Evolutionary conservation across 2,329 filamentous ascomycete species (phyloP).

Genomic region (Ophiosphaerella herpotricha): DNA sequence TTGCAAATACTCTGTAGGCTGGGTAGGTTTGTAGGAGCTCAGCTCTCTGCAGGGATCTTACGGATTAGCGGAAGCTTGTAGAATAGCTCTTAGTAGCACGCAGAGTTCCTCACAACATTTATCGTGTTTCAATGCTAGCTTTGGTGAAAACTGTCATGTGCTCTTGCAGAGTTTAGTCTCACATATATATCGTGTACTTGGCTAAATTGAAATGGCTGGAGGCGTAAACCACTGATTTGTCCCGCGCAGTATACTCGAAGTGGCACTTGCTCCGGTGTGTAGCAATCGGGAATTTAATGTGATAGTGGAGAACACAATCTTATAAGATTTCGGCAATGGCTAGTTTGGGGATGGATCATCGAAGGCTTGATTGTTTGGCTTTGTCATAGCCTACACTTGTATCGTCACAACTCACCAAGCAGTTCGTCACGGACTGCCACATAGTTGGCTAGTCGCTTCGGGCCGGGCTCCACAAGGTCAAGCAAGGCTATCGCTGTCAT

Average conservation of each 20-base stretch:
- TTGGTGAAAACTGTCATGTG: not conserved
- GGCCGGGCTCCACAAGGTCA: conserved; percentile 30
- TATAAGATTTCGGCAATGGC: too few relatives aligned
- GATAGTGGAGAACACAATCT: not conserved
- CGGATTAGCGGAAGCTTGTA: too few relatives aligned
- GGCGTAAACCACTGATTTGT: not conserved
- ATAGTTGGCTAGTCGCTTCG: conserved; percentile 16
- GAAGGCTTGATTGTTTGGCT: not conserved
- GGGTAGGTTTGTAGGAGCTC: too few relatives aligned
- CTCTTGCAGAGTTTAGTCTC: too few relatives aligned
- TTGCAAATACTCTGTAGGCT: too few relatives aligned
- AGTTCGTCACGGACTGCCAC: conserved; percentile 13
- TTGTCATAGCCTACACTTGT: not conserved
- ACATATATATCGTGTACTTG: too few relatives aligned
- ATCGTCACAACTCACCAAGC: conserved; percentile 6
- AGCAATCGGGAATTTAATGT: not conserved
- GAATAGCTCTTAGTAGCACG: too few relatives aligned
- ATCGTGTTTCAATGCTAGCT: too few relatives aligned
- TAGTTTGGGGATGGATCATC: not conserved
- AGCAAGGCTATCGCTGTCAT: conserved; percentile 11
- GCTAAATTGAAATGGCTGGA: too few relatives aligned
- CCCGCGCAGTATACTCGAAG: too few relatives aligned
- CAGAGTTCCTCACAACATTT: too few relatives aligned
- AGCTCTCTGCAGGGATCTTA: too few relatives aligned
- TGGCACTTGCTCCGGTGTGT: not conserved